Percentiles rank a stretch among this genome's conserved stretches.
Evolutionary conservation across 2,329 filamentous ascomycete species (phyloP).

Genomic region (Alternaria gaisen): DNA sequence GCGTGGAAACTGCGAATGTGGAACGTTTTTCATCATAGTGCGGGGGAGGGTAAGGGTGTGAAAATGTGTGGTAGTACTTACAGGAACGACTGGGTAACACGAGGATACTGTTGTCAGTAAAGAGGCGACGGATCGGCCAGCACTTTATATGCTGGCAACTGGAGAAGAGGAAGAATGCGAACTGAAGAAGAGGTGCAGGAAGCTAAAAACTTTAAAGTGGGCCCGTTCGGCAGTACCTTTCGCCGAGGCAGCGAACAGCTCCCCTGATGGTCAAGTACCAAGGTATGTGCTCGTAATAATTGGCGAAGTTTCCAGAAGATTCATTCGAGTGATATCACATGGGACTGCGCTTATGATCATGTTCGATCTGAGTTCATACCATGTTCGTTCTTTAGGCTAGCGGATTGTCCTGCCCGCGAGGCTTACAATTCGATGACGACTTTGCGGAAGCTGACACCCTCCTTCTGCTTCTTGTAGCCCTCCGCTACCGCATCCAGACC

Average conservation of each 20-base stretch:
- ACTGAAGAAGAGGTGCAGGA: conserved; percentile 8
- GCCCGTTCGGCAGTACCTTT: conserved; percentile 5
- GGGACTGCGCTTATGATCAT: neutral
- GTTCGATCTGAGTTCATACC: neutral
- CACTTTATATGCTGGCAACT: conserved; percentile 3
- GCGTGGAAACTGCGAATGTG: conserved; percentile 91
- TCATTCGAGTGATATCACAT: neutral
- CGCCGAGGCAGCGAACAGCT: conserved; percentile 7
- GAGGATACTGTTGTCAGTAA: neutral
- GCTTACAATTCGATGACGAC: conserved; percentile 39
- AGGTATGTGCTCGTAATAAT: neutral
- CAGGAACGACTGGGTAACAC: neutral
- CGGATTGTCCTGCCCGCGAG: neutral
- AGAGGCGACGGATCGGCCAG: neutral
- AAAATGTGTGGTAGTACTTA: conserved; percentile 7
- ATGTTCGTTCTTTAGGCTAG: neutral
- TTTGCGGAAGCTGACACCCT: conserved; percentile 48
- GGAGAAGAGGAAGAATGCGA: conserved; percentile 6
- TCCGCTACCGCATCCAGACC: conserved; percentile 42
- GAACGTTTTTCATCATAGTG: conserved; percentile 74
- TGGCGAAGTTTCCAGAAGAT: neutral
- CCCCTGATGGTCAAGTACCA: neutral
- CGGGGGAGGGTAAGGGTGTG: neutral
- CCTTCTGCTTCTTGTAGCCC: conserved; percentile 38
- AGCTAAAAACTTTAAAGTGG: conserved; percentile 19